A percentile compares a stretch with the other conserved stretches of the same genome.
Conservation (phyloP, 202 grass and related monocot species). For the Tripidium arundinaceum region DNA sequence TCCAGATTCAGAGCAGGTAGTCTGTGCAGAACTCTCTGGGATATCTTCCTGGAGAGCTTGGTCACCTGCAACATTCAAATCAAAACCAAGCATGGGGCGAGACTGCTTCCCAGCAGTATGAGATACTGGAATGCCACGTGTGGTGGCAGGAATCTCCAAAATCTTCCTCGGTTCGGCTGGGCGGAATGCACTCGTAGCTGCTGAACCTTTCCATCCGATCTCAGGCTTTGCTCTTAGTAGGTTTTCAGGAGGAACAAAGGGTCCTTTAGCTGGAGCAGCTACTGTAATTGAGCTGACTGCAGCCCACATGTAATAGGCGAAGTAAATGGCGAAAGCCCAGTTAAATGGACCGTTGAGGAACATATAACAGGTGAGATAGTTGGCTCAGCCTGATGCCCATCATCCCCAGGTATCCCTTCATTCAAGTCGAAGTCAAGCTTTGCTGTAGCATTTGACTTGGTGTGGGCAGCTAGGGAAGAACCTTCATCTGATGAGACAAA, state of each 20-base stretch:
- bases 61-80: conserved; percentile 74
- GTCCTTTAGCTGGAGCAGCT: conserved; percentile 62
- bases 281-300: no score
- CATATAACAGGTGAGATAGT: no score
- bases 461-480: no score
- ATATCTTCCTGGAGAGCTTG: conserved; percentile 44
- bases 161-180: conserved; percentile 51
- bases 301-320: no score
- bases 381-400: no score
- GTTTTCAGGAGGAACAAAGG: conserved; percentile 67
- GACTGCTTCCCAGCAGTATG: conserved; percentile 30
- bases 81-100: conserved; percentile 41
- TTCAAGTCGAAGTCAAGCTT: no score
- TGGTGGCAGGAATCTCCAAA: conserved; percentile 31
- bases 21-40: conserved; percentile 47
- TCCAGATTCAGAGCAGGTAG: conserved; percentile 46
- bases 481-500: no score
- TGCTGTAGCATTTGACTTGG: no score
- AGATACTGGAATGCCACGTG: conserved; percentile 21
- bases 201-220: conserved; percentile 69
- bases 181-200: conserved; percentile 68
- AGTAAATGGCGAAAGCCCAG: no score
- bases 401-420: no score
- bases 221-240: conserved; percentile 55
- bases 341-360: no score